Conservation (phyloP, 1,284 basidiomycete species). For the Ganoderma sp. region DNA sequence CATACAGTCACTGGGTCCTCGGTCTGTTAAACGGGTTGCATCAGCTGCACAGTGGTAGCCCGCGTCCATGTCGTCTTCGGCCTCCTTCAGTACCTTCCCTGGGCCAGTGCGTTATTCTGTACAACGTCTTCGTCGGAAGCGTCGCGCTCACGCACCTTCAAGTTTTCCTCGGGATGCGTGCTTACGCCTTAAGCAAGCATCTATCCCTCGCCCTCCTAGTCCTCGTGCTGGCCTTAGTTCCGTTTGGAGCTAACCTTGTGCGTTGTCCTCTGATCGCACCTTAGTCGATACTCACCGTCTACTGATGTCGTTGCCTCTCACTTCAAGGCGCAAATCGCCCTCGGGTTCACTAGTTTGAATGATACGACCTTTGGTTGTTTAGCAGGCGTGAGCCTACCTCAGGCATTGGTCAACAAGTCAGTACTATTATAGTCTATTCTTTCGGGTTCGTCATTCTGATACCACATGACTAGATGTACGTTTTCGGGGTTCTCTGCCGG, state of each 20-base stretch:
- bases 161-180: slow-evolving; percentile 10
- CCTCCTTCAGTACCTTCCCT: not conserved
- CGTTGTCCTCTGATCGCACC: not conserved
- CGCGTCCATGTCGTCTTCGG: no score
- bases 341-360: not conserved
- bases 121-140: not conserved
- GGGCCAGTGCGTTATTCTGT: slow-evolving; percentile 10
- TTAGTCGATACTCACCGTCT: no score
- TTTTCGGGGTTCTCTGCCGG: not conserved
- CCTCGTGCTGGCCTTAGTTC: not conserved
- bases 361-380: not conserved
- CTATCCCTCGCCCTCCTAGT: not conserved
- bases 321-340: not conserved
- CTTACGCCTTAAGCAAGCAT: not conserved
- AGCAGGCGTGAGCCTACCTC: not conserved
- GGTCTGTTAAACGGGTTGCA: no score
- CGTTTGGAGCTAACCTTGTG: not conserved
- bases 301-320: not conserved
- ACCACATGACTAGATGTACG: not conserved
- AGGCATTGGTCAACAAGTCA: not conserved
- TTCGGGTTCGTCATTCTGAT: not conserved
- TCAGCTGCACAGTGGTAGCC: no score
- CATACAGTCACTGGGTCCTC: no score
- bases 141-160: not conserved
- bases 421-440: not conserved